Conservation (phyloP, 179 eudicot genomes). For the Heliamphora pulchella region DNA sequence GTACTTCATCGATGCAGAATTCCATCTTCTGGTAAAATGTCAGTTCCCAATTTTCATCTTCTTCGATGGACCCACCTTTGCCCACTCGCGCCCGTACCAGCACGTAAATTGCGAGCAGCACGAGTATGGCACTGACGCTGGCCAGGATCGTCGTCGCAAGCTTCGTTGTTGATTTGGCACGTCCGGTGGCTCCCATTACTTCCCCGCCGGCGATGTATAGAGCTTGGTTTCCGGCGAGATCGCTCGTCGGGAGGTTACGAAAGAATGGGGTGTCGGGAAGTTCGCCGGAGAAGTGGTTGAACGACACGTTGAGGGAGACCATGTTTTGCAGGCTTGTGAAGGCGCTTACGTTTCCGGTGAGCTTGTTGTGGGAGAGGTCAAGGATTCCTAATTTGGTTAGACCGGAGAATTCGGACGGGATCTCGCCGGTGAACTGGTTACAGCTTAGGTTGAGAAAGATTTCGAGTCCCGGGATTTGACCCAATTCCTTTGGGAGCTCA, state of each 20-base stretch:
- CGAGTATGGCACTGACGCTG: slow-evolving; percentile 56
- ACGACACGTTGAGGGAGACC: slow-evolving; percentile 68
- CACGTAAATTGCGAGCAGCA: slow-evolving; percentile 59
- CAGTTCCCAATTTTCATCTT: slow-evolving; percentile 57
- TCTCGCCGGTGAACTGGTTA: slow-evolving; percentile 59
- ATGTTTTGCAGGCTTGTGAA: slow-evolving; percentile 62
- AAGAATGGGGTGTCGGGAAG: slow-evolving; percentile 76
- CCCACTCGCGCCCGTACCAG: slow-evolving; percentile 39
- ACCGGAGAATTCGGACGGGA: slow-evolving; percentile 61
- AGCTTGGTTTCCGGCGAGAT: slow-evolving; percentile 57
- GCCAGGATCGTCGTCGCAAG: slow-evolving; percentile 75
- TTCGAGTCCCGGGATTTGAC: slow-evolving; percentile 67
- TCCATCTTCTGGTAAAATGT: slow-evolving; percentile 85
- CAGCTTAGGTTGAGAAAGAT: slow-evolving; percentile 76
- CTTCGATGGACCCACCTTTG: slow-evolving; percentile 23
- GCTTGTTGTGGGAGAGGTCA: slow-evolving; percentile 71
- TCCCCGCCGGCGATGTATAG: slow-evolving; percentile 47
- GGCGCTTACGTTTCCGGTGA: slow-evolving; percentile 48
- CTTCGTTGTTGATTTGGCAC: slow-evolving; percentile 42
- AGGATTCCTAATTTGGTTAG: slow-evolving; percentile 59
- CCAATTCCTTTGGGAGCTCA: slow-evolving; percentile 64
- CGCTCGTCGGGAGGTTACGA: slow-evolving; percentile 53
- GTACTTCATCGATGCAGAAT: slow-evolving; percentile 58
- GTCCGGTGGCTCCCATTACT: slow-evolving; percentile 15
- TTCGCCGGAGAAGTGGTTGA: slow-evolving; percentile 68